phyloP scores from a whole-genome alignment of 768 basidiomycete genomes.

The Exidia glandulosa region DNA sequence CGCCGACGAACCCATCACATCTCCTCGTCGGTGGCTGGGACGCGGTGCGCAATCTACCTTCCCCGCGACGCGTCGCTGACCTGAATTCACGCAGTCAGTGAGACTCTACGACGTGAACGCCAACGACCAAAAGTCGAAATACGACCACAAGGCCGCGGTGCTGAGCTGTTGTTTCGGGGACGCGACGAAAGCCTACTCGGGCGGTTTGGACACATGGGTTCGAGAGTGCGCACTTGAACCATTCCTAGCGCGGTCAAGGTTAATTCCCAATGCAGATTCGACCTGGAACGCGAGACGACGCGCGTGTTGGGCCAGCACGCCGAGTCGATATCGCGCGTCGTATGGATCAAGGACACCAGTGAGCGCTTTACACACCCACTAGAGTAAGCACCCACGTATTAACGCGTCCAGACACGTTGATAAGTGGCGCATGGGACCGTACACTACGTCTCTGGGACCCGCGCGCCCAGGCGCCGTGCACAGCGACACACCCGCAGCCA shows the following conservation, averaged over 20 bases:
- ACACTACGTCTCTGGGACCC: slow-evolving; percentile 85
- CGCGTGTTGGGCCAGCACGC: slow-evolving; percentile 70
- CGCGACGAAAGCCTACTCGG: slow-evolving; percentile 61
- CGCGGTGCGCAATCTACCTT: slow-evolving; percentile 33
- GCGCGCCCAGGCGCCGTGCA: slow-evolving; percentile 43
- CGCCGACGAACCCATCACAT: slow-evolving; percentile 66
- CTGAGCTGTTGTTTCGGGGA: slow-evolving; percentile 73
- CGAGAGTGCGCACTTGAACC: slow-evolving; percentile 49
- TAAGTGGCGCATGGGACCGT: slow-evolving; percentile 90
- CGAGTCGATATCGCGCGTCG: slow-evolving; percentile 69
- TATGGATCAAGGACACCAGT: slow-evolving; percentile 58
- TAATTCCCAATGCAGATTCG: slow-evolving; percentile 43
- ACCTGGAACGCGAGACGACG: slow-evolving; percentile 62
- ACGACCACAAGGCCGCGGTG: slow-evolving; percentile 81
- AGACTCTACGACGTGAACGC: slow-evolving; percentile 41
- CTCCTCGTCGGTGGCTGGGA: slow-evolving; percentile 89
- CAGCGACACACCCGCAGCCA: slow-evolving; percentile 55
- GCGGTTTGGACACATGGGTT: slow-evolving; percentile 76
- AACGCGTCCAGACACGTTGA: slow-evolving; percentile 42
- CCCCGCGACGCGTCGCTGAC: slow-evolving; percentile 12
- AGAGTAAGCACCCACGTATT: neutral
- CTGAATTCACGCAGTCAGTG: slow-evolving; percentile 40
- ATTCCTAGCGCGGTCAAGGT: neutral
- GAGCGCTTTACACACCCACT: slow-evolving; percentile 13
- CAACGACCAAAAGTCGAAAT: slow-evolving; percentile 66